These are phyloP conservation scores for Piromyces finnis DNA, from an alignment of 192 early-diverging fungal species.

Conservation along the genomic window DNA sequence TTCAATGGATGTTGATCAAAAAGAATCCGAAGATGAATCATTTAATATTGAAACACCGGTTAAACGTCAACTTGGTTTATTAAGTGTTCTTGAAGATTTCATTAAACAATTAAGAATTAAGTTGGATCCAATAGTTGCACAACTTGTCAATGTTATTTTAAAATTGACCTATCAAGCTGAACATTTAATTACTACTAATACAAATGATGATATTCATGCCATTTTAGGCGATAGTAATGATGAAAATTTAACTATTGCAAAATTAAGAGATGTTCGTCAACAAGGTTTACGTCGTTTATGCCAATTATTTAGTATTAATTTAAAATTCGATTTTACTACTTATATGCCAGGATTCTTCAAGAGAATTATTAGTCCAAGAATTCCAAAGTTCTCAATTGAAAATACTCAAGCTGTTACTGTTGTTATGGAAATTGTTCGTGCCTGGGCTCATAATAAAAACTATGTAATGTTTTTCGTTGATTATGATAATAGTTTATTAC, in stretches of 20 bases:
- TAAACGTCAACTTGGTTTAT: slow-evolving; percentile 62
- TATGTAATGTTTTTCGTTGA: slow-evolving; percentile 51
- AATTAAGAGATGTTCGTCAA: slow-evolving; percentile 41
- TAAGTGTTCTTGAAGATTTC: slow-evolving; percentile 59
- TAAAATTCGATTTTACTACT: slow-evolving; percentile 52
- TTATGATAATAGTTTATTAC: slow-evolving; percentile 41
- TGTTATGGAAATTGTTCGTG: slow-evolving; percentile 52
- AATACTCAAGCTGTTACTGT: slow-evolving; percentile 75
- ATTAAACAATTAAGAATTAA: slow-evolving; percentile 63
- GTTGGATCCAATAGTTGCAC: slow-evolving; percentile 48
- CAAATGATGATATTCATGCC: slow-evolving; percentile 8
- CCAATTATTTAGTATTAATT: slow-evolving; percentile 57
- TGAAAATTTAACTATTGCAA: neutral
- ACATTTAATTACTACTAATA: slow-evolving; percentile 15
- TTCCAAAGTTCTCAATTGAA: slow-evolving; percentile 54
- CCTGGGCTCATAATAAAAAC: slow-evolving; percentile 48
- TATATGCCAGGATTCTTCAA: slow-evolving; percentile 60
- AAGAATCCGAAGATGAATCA: neutral
- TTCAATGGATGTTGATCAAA: neutral
- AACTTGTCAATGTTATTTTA: slow-evolving; percentile 54
- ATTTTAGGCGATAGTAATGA: slow-evolving; percentile 4
- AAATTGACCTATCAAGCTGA: slow-evolving; percentile 54
- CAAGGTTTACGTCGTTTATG: slow-evolving; percentile 54
- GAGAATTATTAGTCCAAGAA: slow-evolving; percentile 45
- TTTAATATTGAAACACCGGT: neutral